These are phyloP conservation scores for Aspergillus vadensis DNA, from an alignment of 2,329 filamentous ascomycete species.

Conservation along the genomic window DNA sequence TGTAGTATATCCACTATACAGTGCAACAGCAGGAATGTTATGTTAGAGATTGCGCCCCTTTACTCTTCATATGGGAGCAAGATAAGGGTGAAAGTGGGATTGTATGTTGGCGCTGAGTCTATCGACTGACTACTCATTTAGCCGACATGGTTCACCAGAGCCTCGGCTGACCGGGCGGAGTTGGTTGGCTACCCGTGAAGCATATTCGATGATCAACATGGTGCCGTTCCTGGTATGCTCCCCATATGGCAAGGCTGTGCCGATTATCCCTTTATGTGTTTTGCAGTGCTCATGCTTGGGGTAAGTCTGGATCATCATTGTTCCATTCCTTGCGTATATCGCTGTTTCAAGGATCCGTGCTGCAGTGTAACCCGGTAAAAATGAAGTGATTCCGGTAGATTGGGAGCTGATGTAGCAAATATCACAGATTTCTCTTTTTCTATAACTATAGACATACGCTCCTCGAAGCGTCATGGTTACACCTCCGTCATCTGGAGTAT, in stretches of 20 bases:
- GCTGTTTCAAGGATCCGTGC: background rate
- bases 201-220: background rate
- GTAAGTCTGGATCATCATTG: background rate
- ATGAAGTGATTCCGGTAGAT: background rate
- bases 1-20: background rate
- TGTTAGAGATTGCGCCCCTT: background rate
- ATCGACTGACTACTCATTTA: background rate
- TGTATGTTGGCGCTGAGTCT: background rate
- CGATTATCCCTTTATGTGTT: background rate
- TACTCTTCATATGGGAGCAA: background rate
- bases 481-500: too few relatives aligned
- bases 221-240: background rate
- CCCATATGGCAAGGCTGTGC: background rate
- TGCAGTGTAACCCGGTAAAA: background rate
- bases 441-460: too few relatives aligned
- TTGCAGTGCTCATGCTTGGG: background rate
- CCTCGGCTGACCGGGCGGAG: constrained; percentile 1
- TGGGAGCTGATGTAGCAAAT: background rate
- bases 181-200: constrained; percentile 1
- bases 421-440: too few relatives aligned
- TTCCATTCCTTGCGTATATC: background rate
- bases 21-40: background rate
- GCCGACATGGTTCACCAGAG: background rate
- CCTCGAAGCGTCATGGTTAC: too few relatives aligned
- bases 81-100: background rate